These are phyloP conservation scores for Sugiyamaella grinbergsii DNA, from an alignment of 1,139 yeast species.

Conservation along the genomic window DNA sequence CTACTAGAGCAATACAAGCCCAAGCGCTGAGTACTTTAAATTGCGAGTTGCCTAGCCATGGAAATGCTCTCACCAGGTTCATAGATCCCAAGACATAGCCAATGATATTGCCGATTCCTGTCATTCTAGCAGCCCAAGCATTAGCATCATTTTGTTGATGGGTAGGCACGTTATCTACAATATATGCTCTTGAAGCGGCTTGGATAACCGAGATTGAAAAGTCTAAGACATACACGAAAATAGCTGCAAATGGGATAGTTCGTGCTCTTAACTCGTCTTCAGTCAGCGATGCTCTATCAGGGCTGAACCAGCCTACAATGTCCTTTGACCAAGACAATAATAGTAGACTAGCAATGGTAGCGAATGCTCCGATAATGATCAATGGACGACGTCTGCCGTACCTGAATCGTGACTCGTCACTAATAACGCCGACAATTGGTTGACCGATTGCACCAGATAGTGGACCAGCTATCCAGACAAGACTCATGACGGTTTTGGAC, in stretches of 20 bases:
- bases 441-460: slow-evolving; percentile 64
- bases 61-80: slow-evolving; percentile 43
- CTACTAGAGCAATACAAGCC: slow-evolving; percentile 49
- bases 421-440: slow-evolving; percentile 58
- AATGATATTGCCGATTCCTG: slow-evolving; percentile 57
- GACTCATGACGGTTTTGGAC: slow-evolving; percentile 53
- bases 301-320: slow-evolving; percentile 39
- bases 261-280: slow-evolving; percentile 38
- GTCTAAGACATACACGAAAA: slow-evolving; percentile 56
- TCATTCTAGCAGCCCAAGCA: slow-evolving; percentile 75
- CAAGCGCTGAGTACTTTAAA: slow-evolving; percentile 52
- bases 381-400: slow-evolving; percentile 59
- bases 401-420: slow-evolving; percentile 51
- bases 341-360: slow-evolving; percentile 49
- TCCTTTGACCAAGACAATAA: slow-evolving; percentile 52
- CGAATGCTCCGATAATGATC: slow-evolving; percentile 52
- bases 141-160: slow-evolving; percentile 59
- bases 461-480: slow-evolving; percentile 67
- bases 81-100: slow-evolving; percentile 56
- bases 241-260: slow-evolving; percentile 52
- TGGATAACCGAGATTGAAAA: slow-evolving; percentile 59
- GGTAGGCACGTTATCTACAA: slow-evolving; percentile 58
- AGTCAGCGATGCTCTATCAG: slow-evolving; percentile 33
- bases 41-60: slow-evolving; percentile 51
- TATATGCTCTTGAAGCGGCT: slow-evolving; percentile 58